A percentile compares a stretch with the other conserved stretches of the same genome.
Conservation (phyloP, 371 early-diverging fungal genomes). For the Sporodiniella umbellata region DNA sequence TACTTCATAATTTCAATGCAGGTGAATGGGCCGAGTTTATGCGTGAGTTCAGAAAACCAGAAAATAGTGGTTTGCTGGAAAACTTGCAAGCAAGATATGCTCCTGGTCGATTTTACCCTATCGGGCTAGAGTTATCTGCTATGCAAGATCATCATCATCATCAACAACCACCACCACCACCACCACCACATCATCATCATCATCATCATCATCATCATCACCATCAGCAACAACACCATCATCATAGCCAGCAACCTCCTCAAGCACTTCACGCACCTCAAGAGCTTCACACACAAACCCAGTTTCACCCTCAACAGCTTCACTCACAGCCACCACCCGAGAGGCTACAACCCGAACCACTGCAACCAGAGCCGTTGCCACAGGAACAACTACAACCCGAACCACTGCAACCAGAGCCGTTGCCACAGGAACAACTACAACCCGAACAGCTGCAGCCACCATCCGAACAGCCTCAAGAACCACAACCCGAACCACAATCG, state of each 20-base stretch:
- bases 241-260: background rate
- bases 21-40: conserved; percentile 48
- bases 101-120: conserved; percentile 30
- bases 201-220: background rate
- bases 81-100: conserved; percentile 37
- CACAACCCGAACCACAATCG: background rate
- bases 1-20: conserved; percentile 49
- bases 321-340: too few relatives aligned
- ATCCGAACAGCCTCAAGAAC: background rate
- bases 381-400: background rate
- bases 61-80: conserved; percentile 31
- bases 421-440: background rate
- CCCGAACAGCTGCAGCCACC: background rate
- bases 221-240: background rate
- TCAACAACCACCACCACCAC: too few relatives aligned
- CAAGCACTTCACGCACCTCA: too few relatives aligned
- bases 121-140: too few relatives aligned
- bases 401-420: background rate
- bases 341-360: background rate
- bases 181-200: too few relatives aligned
- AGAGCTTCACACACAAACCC: too few relatives aligned
- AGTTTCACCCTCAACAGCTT: too few relatives aligned
- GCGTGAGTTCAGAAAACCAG: conserved; percentile 40
- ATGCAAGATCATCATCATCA: too few relatives aligned
- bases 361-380: background rate